A percentile compares a stretch with the other conserved stretches of the same genome.
phyloP scores from a whole-genome alignment of 441 rosid genomes.

The Syzygium syzygioides region DNA sequence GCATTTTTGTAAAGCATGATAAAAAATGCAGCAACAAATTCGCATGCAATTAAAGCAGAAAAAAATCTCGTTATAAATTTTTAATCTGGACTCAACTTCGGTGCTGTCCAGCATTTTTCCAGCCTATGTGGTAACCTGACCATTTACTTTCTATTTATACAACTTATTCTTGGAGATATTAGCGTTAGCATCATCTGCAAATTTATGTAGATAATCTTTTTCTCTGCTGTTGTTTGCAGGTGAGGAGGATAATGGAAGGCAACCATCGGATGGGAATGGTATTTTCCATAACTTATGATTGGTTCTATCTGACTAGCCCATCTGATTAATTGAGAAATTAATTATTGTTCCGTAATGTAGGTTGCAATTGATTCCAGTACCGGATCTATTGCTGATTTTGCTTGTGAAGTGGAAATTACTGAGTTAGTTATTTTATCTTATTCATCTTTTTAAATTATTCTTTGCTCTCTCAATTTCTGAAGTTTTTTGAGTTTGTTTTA shows the following conservation, averaged over 20 bases:
- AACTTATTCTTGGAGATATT: neutral
- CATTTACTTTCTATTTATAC: neutral
- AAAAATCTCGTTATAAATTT: neutral
- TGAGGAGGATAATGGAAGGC: slow-evolving; percentile 98
- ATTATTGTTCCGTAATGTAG: slow-evolving; percentile 30
- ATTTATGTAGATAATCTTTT: neutral
- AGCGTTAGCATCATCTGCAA: neutral
- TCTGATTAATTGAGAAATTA: neutral
- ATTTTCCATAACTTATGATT: slow-evolving; percentile 11
- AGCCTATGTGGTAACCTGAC: neutral
- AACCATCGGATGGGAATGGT: slow-evolving; percentile 99
- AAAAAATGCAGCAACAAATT: neutral
- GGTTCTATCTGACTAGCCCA: slow-evolving; percentile 6
- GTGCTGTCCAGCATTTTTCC: neutral
- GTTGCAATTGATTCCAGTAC: slow-evolving; percentile 65
- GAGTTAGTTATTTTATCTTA: slow-evolving; percentile 48
- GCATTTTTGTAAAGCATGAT: neutral
- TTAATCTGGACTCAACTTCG: neutral
- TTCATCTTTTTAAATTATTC: neutral
- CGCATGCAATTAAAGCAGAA: neutral
- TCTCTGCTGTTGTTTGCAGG: slow-evolving; percentile 29
- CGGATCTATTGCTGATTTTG: slow-evolving; percentile 66
- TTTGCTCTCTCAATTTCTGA: neutral
- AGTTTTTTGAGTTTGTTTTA: neutral
- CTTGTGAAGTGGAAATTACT: slow-evolving; percentile 96